These are phyloP conservation scores for Stereocaulon alpinum DNA, from an alignment of 495 filamentous ascomycete genomes.

Conservation along the genomic window DNA sequence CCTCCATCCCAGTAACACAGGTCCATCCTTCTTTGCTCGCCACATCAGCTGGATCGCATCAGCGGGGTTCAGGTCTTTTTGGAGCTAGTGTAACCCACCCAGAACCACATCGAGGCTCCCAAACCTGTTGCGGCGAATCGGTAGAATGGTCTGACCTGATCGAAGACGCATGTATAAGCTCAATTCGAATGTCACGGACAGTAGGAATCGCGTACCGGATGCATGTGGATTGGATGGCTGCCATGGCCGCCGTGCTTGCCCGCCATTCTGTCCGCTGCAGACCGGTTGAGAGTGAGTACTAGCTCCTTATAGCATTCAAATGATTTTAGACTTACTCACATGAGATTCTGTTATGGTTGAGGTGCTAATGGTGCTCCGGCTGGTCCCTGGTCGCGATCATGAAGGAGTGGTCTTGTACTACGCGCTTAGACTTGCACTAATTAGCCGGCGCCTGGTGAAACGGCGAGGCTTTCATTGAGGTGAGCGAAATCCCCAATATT, in stretches of 20 bases:
- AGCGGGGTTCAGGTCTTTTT: slow-evolving; percentile 17
- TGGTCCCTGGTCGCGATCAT: background rate
- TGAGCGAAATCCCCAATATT: background rate
- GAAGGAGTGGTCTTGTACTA: background rate
- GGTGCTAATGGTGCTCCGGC: background rate
- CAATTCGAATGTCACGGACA: background rate
- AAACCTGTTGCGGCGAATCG: slow-evolving; percentile 74
- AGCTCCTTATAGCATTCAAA: too few relatives aligned
- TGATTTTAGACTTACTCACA: background rate
- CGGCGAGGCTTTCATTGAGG: background rate
- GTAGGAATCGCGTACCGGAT: slow-evolving; percentile 37
- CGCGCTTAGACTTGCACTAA: slow-evolving; percentile 6
- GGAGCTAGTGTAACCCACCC: slow-evolving; percentile 46
- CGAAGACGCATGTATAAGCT: background rate
- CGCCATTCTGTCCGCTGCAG: slow-evolving; percentile 1
- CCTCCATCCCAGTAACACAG: slow-evolving; percentile 84
- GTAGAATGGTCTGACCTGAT: slow-evolving; percentile 57
- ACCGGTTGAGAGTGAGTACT: background rate
- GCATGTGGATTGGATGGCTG: slow-evolving; percentile 63
- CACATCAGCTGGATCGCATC: slow-evolving; percentile 67
- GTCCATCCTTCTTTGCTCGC: slow-evolving; percentile 84
- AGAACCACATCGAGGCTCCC: slow-evolving; percentile 98
- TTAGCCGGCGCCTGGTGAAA: background rate
- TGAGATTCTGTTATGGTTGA: background rate
- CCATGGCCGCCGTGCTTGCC: slow-evolving; percentile 41